phyloP scores from a whole-genome alignment of 768 basidiomycete genomes.

The Boletus rubropictus region DNA sequence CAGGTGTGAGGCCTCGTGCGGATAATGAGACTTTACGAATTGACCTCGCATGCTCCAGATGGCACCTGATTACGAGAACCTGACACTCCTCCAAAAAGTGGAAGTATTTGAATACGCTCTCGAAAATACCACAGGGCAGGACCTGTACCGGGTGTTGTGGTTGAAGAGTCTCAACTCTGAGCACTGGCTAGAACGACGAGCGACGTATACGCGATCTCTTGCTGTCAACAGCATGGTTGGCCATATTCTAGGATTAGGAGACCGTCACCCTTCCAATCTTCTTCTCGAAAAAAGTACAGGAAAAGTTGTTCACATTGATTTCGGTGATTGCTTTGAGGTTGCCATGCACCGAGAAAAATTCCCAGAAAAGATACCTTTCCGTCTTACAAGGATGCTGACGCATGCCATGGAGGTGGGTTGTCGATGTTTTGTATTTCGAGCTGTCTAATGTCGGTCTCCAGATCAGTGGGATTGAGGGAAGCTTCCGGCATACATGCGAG shows the following conservation, averaged over 20 bases:
- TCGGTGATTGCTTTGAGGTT: constrained; percentile 97
- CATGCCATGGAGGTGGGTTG: constrained; percentile 92
- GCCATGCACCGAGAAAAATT: constrained; percentile 98
- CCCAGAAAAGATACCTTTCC: constrained; percentile 98
- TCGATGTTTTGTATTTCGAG: not conserved
- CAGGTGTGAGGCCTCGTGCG: constrained; percentile 81
- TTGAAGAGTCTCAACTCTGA: constrained; percentile 93
- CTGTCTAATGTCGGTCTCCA: constrained; percentile 29
- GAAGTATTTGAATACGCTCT: constrained; percentile 99
- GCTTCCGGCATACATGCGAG: constrained; percentile 92
- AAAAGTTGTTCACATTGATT: constrained; percentile 95
- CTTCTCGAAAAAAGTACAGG: constrained; percentile 88
- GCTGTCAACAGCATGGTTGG: constrained; percentile 99
- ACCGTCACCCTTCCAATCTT: constrained; percentile 94
- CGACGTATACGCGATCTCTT: constrained; percentile 91
- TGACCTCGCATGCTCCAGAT: constrained; percentile 49
- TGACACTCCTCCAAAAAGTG: constrained; percentile 93
- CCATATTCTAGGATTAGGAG: constrained; percentile 95
- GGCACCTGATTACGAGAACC: constrained; percentile 97
- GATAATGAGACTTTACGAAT: constrained; percentile 16
- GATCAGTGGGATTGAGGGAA: constrained; percentile 98
- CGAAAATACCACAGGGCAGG: constrained; percentile 97
- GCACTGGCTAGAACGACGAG: constrained; percentile 94
- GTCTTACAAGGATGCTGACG: constrained; percentile 95
- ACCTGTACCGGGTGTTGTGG: constrained; percentile 95